Evolutionary conservation across 345 rosid genomes (phyloP).

Genomic region (Brassica rapa): DNA sequence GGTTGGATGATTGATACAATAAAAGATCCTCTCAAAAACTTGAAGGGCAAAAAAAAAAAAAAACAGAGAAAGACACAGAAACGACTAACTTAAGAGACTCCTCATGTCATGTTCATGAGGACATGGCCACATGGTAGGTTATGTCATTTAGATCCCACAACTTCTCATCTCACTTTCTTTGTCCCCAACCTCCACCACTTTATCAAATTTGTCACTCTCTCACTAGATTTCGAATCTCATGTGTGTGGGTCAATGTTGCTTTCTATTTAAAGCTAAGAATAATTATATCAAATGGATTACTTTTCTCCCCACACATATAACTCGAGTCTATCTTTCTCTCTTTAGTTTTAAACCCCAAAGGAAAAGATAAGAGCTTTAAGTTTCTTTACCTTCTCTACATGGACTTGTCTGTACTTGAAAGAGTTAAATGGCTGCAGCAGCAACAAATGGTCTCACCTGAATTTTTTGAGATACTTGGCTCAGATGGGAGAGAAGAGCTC

Average conservation of each 20-base stretch:
- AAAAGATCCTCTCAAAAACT: conserved; percentile 34
- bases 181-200: conserved; percentile 42
- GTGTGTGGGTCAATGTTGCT: conserved; percentile 46
- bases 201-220: conserved; percentile 41
- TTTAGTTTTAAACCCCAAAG: conserved; percentile 19
- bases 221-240: conserved; percentile 41
- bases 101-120: conserved; percentile 37
- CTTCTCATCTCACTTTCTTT: conserved; percentile 41
- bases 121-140: conserved; percentile 47
- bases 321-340: conserved; percentile 30
- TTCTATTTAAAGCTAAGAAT: conserved; percentile 41
- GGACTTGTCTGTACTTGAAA: conserved; percentile 47
- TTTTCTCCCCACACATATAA: conserved; percentile 30
- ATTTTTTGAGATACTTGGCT: conserved; percentile 39
- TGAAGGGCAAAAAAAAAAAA: conserved; percentile 34
- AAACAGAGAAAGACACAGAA: conserved; percentile 31
- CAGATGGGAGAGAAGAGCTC: conserved; percentile 37
- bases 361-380: conserved; percentile 30
- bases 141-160: conserved; percentile 44
- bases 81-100: conserved; percentile 32
- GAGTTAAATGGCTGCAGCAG: conserved; percentile 45
- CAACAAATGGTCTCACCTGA: conserved; percentile 42
- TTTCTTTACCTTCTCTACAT: conserved; percentile 25
- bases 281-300: conserved; percentile 35
- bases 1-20: background rate